A percentile compares a stretch with the other conserved stretches of the same genome.
phyloP scores from a whole-genome alignment of 1,284 basidiomycete genomes.

The Coniferiporia sulphurascens region DNA sequence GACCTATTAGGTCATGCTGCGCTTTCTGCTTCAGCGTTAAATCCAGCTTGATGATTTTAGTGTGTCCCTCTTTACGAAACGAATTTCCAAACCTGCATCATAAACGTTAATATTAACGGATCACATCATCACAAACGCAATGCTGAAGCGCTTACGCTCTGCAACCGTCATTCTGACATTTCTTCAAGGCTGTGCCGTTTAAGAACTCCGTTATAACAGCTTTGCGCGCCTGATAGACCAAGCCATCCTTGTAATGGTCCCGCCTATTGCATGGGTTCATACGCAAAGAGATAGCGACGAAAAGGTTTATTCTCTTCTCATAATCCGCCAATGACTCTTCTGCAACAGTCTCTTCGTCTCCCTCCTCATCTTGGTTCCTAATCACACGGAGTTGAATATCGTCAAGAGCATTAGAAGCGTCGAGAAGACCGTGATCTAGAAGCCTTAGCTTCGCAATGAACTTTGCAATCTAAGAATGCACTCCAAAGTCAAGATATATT shows the following conservation, averaged over 20 bases:
- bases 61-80: slow-evolving; percentile 90
- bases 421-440: slow-evolving; percentile 85
- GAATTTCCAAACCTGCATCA: slow-evolving; percentile 69
- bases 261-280: slow-evolving; percentile 46
- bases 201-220: slow-evolving; percentile 82
- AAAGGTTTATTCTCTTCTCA: slow-evolving; percentile 66
- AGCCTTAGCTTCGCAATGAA: slow-evolving; percentile 87
- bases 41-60: slow-evolving; percentile 94
- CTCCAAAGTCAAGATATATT: slow-evolving; percentile 2
- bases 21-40: slow-evolving; percentile 77
- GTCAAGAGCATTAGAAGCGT: slow-evolving; percentile 76
- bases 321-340: slow-evolving; percentile 58
- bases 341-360: slow-evolving; percentile 40
- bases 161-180: slow-evolving; percentile 76
- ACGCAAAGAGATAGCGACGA: slow-evolving; percentile 64
- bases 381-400: slow-evolving; percentile 43
- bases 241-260: slow-evolving; percentile 84
- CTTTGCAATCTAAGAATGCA: slow-evolving; percentile 34
- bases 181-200: slow-evolving; percentile 62
- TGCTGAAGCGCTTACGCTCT: slow-evolving; percentile 72
- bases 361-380: slow-evolving; percentile 34
- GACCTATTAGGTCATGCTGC: slow-evolving; percentile 48
- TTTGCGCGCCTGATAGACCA: slow-evolving; percentile 87
- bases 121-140: slow-evolving; percentile 12
- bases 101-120: not conserved